Conservation (phyloP, 2,329 filamentous ascomycete species). For the Epichloe gansuensis region DNA sequence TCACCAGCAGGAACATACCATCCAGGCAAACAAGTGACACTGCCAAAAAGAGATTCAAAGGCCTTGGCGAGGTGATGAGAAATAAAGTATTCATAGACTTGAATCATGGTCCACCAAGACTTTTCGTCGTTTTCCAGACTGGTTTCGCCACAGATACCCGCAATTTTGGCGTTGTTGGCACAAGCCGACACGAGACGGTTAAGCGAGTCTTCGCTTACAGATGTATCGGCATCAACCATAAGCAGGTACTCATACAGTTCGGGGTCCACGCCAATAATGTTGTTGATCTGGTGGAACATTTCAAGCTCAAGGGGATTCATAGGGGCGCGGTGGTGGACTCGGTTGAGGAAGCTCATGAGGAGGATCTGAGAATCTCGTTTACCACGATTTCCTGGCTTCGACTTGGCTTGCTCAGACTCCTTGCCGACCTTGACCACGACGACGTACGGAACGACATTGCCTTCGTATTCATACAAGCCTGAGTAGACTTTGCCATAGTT, state of each 20-base stretch:
- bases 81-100: conserved; percentile 99
- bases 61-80: conserved; percentile 94
- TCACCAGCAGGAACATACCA: conserved; percentile 52
- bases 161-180: conserved; percentile 88
- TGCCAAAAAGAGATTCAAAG: conserved; percentile 94
- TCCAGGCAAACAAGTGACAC: conserved; percentile 95
- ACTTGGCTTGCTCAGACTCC: conserved; percentile 79
- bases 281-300: conserved; percentile 99
- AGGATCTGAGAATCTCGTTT: conserved; percentile 97
- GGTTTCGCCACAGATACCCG: conserved; percentile 94
- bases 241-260: conserved; percentile 94
- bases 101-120: conserved; percentile 99
- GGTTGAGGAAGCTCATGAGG: conserved; percentile 94
- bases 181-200: conserved; percentile 88
- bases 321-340: conserved; percentile 81
- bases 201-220: conserved; percentile 79
- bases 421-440: conserved; percentile 97
- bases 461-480: conserved; percentile 92
- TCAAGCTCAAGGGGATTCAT: conserved; percentile 96
- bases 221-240: conserved; percentile 97
- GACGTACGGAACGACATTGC: conserved; percentile 91
- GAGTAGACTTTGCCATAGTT: conserved; percentile 99
- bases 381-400: conserved; percentile 93
- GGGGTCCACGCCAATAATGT: conserved; percentile 94
- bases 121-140: conserved; percentile 89